phyloP scores from a whole-genome alignment of 257 asterid genomes.

The Nemophila menziesii region DNA sequence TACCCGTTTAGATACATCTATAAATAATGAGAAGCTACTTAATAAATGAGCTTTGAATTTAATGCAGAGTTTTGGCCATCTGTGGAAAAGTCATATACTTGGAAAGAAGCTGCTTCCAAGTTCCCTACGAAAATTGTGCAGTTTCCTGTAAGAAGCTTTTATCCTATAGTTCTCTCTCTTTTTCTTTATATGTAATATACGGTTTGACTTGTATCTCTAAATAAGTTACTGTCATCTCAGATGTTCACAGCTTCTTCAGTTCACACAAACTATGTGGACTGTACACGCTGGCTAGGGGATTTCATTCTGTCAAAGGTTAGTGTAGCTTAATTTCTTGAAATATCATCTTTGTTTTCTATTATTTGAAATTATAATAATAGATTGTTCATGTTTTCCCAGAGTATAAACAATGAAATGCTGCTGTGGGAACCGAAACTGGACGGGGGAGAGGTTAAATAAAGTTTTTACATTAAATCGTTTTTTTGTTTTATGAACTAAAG shows the following conservation, averaged over 20 bases:
- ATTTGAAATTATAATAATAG: too few species aligned
- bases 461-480: slow-evolving; percentile 2
- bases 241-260: slow-evolving; percentile 79
- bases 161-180: slow-evolving; percentile 5
- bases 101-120: slow-evolving; percentile 94
- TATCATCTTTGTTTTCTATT: too few species aligned
- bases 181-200: slow-evolving; percentile 1
- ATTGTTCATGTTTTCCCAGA: slow-evolving; percentile 42
- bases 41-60: slow-evolving; percentile 1
- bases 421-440: slow-evolving; percentile 97
- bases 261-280: slow-evolving; percentile 88
- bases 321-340: too few species aligned
- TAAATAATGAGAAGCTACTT: background rate
- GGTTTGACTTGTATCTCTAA: slow-evolving; percentile 6
- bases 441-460: slow-evolving; percentile 81
- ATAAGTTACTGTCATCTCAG: slow-evolving; percentile 27
- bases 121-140: slow-evolving; percentile 94
- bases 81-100: slow-evolving; percentile 89
- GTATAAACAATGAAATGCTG: slow-evolving; percentile 90
- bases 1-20: too few species aligned
- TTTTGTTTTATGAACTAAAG: background rate
- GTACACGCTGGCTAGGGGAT: slow-evolving; percentile 95
- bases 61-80: slow-evolving; percentile 87
- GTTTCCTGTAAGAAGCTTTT: slow-evolving; percentile 62
- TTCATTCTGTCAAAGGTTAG: slow-evolving; percentile 86